phyloP scores from a whole-genome alignment of 345 rosid species.

The Durio zibethinus region DNA sequence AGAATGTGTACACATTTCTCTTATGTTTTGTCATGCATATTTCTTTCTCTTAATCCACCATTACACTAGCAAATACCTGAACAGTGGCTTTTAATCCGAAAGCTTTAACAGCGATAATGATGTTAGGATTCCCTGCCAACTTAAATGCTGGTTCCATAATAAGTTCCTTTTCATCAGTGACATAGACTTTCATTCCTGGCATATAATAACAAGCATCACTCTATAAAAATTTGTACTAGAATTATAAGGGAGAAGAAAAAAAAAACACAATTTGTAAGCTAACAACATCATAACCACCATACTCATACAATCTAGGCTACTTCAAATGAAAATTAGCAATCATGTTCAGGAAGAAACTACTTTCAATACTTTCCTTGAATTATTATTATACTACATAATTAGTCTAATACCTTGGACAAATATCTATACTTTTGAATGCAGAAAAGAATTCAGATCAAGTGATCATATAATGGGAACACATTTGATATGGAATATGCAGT shows the following conservation, averaged over 20 bases:
- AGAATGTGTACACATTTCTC: background rate
- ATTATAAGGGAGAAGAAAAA: background rate
- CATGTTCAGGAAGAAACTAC: background rate
- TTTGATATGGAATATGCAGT: background rate
- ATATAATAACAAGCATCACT: background rate
- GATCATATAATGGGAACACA: background rate
- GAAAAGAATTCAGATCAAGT: background rate
- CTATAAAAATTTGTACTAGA: background rate
- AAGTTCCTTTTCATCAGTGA: constrained; percentile 89
- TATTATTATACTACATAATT: background rate
- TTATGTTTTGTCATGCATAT: background rate
- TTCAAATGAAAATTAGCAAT: background rate
- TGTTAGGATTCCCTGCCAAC: constrained; percentile 95
- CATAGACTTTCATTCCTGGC: constrained; percentile 88
- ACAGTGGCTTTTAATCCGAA: constrained; percentile 83
- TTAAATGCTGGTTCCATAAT: constrained; percentile 83
- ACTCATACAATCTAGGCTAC: background rate
- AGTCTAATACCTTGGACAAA: background rate
- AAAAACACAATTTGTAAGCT: background rate
- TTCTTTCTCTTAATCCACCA: constrained; percentile 3
- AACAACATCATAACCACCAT: background rate
- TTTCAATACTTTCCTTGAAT: background rate
- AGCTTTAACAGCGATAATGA: constrained; percentile 71
- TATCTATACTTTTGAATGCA: background rate
- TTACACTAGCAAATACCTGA: constrained; percentile 46